Percentiles rank a stretch among this genome's conserved stretches.
phyloP scores from a whole-genome alignment of 805 yeast species.

The Suhomyces tanzawaensis region DNA sequence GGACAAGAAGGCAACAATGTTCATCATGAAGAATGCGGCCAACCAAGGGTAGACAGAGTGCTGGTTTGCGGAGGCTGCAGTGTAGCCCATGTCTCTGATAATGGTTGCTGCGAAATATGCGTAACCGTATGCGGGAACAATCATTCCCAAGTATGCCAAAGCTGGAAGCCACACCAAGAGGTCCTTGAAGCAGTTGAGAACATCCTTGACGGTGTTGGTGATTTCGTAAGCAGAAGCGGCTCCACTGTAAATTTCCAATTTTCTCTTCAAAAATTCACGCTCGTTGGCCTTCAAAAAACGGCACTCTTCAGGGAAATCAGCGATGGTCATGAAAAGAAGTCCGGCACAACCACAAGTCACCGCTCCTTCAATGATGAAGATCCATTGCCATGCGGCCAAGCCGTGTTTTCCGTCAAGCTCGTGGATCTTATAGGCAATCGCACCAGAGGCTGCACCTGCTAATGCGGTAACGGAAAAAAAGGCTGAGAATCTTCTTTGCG shows the following conservation, averaged over 20 bases:
- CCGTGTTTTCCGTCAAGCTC: constrained; percentile 49
- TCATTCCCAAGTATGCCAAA: constrained; percentile 59
- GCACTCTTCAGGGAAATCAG: constrained; percentile 73
- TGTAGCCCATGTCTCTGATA: constrained; percentile 58
- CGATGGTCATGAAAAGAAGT: constrained; percentile 47
- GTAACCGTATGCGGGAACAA: constrained; percentile 73
- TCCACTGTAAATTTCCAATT: constrained; percentile 51
- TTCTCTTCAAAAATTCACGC: constrained; percentile 53
- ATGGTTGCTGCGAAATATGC: constrained; percentile 73
- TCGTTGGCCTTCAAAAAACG: constrained; percentile 51
- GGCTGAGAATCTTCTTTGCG: constrained; percentile 66
- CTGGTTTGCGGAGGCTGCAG: constrained; percentile 72
- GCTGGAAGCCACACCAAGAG: constrained; percentile 57
- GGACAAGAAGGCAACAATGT: constrained; percentile 51
- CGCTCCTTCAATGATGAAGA: constrained; percentile 49
- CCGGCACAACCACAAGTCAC: constrained; percentile 35
- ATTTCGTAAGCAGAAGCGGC: constrained; percentile 49
- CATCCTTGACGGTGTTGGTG: constrained; percentile 46
- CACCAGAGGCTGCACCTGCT: constrained; percentile 79
- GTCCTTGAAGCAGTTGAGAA: constrained; percentile 53
- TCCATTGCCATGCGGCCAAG: constrained; percentile 48
- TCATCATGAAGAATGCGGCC: constrained; percentile 65
- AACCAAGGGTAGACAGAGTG: constrained; percentile 88
- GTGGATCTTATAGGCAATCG: constrained; percentile 63
- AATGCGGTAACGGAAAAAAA: constrained; percentile 71